phyloP scores from a whole-genome alignment of 106 monocot species.

The Cymbidium sinense region DNA sequence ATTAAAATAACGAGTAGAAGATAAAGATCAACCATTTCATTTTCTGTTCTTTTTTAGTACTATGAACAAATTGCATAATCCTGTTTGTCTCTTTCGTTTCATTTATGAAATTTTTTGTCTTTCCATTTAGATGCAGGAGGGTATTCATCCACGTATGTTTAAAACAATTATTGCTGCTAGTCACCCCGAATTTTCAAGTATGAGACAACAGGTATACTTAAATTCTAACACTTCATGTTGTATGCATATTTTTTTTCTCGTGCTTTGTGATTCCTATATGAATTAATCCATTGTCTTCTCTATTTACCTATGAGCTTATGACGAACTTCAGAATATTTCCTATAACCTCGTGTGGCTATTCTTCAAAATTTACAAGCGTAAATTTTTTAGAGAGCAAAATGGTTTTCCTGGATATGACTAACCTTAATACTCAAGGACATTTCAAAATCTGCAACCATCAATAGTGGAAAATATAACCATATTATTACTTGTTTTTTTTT shows the following conservation, averaged over 20 bases:
- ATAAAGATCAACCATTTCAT: background rate
- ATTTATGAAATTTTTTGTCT: background rate
- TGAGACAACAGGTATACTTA: conserved; percentile 81
- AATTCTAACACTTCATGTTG: background rate
- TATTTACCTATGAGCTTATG: background rate
- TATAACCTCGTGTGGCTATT: background rate
- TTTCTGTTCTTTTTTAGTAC: background rate
- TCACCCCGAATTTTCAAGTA: conserved; percentile 95
- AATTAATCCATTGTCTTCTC: background rate
- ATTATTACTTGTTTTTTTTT: background rate
- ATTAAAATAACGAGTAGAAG: background rate
- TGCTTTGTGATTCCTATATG: background rate
- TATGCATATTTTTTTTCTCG: background rate
- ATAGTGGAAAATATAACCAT: background rate
- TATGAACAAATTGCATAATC: background rate
- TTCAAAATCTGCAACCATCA: background rate
- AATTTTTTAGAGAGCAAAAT: background rate
- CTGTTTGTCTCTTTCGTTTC: background rate
- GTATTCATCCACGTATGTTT: conserved; percentile 91
- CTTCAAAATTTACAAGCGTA: background rate
- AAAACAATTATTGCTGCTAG: conserved; percentile 82
- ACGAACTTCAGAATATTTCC: background rate
- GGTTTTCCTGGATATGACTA: background rate
- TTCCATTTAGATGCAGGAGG: conserved; percentile 65
- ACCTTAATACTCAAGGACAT: background rate